Percentiles rank a stretch among this genome's conserved stretches.
Evolutionary conservation across 1,139 yeast genomes (phyloP).

Genomic region (Kurtzmaniella natalensis): DNA sequence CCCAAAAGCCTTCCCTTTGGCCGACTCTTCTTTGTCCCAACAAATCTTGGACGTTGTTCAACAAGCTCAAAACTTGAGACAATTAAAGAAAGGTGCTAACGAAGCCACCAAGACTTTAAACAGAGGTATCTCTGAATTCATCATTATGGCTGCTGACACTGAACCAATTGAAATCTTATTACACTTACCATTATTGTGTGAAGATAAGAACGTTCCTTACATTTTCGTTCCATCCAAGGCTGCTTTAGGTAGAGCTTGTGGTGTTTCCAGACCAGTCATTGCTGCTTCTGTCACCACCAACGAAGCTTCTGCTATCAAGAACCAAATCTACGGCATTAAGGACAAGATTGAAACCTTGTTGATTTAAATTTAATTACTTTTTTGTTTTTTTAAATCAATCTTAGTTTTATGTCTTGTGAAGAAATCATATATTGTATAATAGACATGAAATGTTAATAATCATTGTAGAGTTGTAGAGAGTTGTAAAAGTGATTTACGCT

Average conservation of each 20-base stretch:
- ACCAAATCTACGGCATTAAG: slow-evolving; percentile 95
- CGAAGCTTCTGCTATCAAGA: slow-evolving; percentile 97
- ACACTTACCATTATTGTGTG: slow-evolving; percentile 96
- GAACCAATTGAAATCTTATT: slow-evolving; percentile 98
- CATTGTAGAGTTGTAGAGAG: too few species aligned
- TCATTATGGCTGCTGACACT: slow-evolving; percentile 99
- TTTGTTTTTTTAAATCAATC: too few species aligned
- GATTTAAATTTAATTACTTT: slow-evolving; percentile 47
- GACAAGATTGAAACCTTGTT: slow-evolving; percentile 98
- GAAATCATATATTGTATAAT: too few species aligned
- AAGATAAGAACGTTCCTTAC: slow-evolving; percentile 98
- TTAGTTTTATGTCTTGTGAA: too few species aligned
- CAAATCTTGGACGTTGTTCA: slow-evolving; percentile 97
- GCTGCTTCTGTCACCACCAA: slow-evolving; percentile 98
- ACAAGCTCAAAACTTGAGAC: slow-evolving; percentile 97
- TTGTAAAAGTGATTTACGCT: too few species aligned
- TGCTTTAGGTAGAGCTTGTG: slow-evolving; percentile 99
- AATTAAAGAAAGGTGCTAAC: slow-evolving; percentile 98
- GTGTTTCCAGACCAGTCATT: slow-evolving; percentile 98
- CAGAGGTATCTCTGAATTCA: slow-evolving; percentile 99
- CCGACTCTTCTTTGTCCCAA: slow-evolving; percentile 92
- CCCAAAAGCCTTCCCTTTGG: slow-evolving; percentile 98
- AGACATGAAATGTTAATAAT: too few species aligned
- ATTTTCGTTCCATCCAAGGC: slow-evolving; percentile 98
- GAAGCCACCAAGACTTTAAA: slow-evolving; percentile 99